phyloP scores from a whole-genome alignment of 2,329 filamentous ascomycete genomes.

The Trematosphaeria pertusa region DNA sequence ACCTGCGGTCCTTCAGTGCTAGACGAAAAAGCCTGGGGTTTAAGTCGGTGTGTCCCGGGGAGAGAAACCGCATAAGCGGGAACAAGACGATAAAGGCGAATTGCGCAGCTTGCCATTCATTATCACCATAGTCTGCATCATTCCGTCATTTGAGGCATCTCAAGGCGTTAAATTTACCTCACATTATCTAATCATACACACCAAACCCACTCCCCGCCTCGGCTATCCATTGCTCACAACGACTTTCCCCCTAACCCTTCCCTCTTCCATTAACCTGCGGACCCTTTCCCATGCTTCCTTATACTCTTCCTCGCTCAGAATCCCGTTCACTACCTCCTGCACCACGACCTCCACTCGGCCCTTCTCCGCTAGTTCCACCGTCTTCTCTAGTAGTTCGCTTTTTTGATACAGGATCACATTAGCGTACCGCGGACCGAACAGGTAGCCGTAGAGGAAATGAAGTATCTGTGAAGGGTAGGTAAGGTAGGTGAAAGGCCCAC shows the following conservation, averaged over 20 bases:
- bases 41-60: not conserved
- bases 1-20: constrained; percentile 22
- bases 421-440: constrained; percentile 39
- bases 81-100: too few species aligned
- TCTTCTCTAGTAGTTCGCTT: constrained; percentile 32
- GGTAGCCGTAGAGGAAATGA: constrained; percentile 27
- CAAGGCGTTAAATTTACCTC: too few species aligned
- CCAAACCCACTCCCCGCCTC: not conserved
- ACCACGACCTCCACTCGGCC: constrained; percentile 30
- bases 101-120: too few species aligned
- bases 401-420: constrained; percentile 32
- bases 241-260: constrained; percentile 40
- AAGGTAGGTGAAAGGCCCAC: constrained; percentile 42
- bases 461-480: constrained; percentile 36
- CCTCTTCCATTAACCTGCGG: constrained; percentile 31
- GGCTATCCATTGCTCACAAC: constrained; percentile 27
- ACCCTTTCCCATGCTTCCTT: constrained; percentile 32
- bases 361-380: constrained; percentile 29
- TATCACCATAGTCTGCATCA: not conserved
- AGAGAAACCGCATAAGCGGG: too few species aligned
- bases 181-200: not conserved
- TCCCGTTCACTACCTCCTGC: constrained; percentile 36
- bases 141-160: not conserved
- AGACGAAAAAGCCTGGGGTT: constrained; percentile 1
- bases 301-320: constrained; percentile 26